Percentiles rank a stretch among this genome's conserved stretches.
Evolutionary conservation across 2,329 filamentous ascomycete species (phyloP).

Genomic region (Penicillium sp.): DNA sequence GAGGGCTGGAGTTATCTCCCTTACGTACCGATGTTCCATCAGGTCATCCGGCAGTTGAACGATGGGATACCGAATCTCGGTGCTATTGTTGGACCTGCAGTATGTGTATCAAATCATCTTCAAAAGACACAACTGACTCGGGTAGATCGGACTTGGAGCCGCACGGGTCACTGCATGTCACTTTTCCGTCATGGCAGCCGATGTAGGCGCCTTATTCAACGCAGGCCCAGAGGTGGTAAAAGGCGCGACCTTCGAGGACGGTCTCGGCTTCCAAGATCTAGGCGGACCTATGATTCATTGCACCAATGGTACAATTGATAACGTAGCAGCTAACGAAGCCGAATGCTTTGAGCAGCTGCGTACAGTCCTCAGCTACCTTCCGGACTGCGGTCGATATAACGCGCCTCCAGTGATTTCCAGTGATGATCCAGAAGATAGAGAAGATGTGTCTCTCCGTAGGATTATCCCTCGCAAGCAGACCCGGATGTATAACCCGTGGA

Average conservation of each 20-base stretch:
- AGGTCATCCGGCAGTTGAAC: conserved; percentile 64
- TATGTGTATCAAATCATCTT: conserved; percentile 26
- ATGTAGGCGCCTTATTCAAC: conserved; percentile 67
- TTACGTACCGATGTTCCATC: conserved; percentile 58
- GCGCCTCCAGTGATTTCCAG: conserved; percentile 56
- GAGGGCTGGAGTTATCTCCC: conserved; percentile 66
- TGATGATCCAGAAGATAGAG: conserved; percentile 56
- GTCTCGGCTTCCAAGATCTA: conserved; percentile 61
- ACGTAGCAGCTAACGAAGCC: conserved; percentile 64
- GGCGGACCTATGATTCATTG: conserved; percentile 67
- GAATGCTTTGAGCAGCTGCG: conserved; percentile 66
- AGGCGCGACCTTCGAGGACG: conserved; percentile 68
- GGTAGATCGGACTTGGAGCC: conserved; percentile 63
- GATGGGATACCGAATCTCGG: conserved; percentile 68
- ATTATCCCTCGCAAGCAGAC: conserved; percentile 63
- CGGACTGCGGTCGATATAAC: conserved; percentile 58
- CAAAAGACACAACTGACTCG: conserved; percentile 6
- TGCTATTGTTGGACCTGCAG: conserved; percentile 65
- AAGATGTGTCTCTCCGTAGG: conserved; percentile 55
- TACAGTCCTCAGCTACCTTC: conserved; percentile 61
- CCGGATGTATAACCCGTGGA: conserved; percentile 64
- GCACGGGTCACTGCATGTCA: conserved; percentile 66
- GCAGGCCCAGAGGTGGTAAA: conserved; percentile 68
- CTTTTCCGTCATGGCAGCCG: conserved; percentile 69
- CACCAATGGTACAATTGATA: conserved; percentile 70